Evolutionary conservation across 2,329 filamentous ascomycete genomes (phyloP).

Genomic region (Elsinoe batatas): DNA sequence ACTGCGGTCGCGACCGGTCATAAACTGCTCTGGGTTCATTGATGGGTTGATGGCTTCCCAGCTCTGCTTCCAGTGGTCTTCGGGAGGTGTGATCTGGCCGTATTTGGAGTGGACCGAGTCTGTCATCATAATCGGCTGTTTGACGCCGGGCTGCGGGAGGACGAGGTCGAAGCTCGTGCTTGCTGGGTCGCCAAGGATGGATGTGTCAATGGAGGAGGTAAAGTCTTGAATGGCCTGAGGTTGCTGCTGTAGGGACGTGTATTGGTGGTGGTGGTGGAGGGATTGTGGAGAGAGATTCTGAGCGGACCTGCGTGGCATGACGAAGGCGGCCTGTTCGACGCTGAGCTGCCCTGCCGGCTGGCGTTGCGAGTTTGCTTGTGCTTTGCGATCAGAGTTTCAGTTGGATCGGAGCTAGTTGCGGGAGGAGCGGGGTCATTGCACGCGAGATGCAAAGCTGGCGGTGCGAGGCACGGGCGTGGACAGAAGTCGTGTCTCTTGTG

Average conservation of each 20-base stretch:
- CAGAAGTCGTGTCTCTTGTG: background rate
- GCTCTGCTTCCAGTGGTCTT: constrained; percentile 21
- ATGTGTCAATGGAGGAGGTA: background rate
- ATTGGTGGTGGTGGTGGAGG: background rate
- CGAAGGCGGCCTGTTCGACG: background rate
- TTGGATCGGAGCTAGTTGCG: constrained; percentile 11
- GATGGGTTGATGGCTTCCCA: constrained; percentile 13
- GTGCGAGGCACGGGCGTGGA: background rate
- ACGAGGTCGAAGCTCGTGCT: background rate
- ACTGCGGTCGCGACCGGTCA: background rate
- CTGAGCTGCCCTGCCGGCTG: background rate
- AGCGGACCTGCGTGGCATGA: constrained; percentile 2
- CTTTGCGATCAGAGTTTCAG: constrained; percentile 9
- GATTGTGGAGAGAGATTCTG: background rate
- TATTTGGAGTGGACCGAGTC: constrained; percentile 5
- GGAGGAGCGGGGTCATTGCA: constrained; percentile 10
- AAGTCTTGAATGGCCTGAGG: background rate
- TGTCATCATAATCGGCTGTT: background rate
- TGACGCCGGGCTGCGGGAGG: background rate
- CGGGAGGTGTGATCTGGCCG: constrained; percentile 32
- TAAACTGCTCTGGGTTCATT: background rate
- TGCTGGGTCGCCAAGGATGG: background rate
- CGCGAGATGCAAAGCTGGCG: constrained; percentile 1
- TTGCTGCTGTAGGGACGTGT: background rate
- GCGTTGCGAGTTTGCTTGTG: background rate